These are phyloP conservation scores for Neurospora sp. DNA, from an alignment of 495 filamentous ascomycete genomes.

Conservation along the genomic window DNA sequence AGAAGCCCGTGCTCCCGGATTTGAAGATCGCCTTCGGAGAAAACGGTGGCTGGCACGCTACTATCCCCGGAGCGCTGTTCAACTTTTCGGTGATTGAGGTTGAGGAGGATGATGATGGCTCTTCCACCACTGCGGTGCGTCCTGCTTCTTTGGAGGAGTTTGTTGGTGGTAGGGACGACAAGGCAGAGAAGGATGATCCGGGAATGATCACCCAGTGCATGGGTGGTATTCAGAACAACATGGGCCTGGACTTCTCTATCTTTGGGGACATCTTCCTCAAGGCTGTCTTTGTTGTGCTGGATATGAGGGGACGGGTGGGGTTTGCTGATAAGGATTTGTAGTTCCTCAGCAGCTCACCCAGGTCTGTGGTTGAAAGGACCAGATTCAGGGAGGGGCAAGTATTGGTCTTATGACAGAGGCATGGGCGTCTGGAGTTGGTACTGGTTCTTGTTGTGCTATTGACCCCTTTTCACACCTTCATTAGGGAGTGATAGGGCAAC, in stretches of 20 bases:
- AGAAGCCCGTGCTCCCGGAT: slow-evolving; percentile 39
- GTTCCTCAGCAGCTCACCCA: background rate
- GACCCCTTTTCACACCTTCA: background rate
- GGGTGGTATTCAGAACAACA: slow-evolving; percentile 60
- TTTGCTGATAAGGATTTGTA: slow-evolving; percentile 43
- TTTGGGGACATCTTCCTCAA: slow-evolving; percentile 67
- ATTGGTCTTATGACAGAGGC: background rate
- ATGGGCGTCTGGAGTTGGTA: background rate
- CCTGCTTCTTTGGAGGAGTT: background rate
- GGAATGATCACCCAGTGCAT: slow-evolving; percentile 37
- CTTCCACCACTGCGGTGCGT: background rate
- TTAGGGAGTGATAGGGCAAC: too few species aligned
- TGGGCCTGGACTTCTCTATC: slow-evolving; percentile 48
- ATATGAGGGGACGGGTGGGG: slow-evolving; percentile 59
- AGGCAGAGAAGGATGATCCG: background rate
- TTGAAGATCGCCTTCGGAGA: slow-evolving; percentile 42
- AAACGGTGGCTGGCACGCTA: slow-evolving; percentile 47
- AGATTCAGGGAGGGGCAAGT: background rate
- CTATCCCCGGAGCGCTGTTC: slow-evolving; percentile 59
- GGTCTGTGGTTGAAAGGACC: background rate
- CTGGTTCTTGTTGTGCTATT: background rate
- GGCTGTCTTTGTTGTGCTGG: slow-evolving; percentile 65
- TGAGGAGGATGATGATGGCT: slow-evolving; percentile 10
- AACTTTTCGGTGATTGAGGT: slow-evolving; percentile 48
- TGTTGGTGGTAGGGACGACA: background rate